Conservation (phyloP, 78 protist genomes). For the Dictyostelium discoideum region DNA sequence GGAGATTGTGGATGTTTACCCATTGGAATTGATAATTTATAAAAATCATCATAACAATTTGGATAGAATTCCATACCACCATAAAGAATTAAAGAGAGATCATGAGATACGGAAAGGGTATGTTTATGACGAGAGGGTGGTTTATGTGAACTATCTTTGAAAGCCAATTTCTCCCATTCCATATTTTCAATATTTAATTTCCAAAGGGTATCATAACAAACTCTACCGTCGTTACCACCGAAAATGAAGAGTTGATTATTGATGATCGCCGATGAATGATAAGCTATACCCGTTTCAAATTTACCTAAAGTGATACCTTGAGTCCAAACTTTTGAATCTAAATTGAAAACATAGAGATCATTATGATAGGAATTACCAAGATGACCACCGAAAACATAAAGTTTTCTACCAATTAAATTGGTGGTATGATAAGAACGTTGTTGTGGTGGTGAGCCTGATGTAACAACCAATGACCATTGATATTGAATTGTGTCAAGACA, state of each 20-base stretch:
- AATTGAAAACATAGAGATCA: constrained; percentile 59
- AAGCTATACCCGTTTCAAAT: constrained; percentile 21
- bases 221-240: constrained; percentile 75
- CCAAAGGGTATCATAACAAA: constrained; percentile 61
- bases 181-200: constrained; percentile 43
- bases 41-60: constrained; percentile 56
- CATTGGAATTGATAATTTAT: constrained; percentile 5
- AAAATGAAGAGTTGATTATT: constrained; percentile 61
- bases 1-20: background rate
- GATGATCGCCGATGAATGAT: constrained; percentile 18
- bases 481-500: constrained; percentile 3
- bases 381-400: constrained; percentile 63
- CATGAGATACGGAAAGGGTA: constrained; percentile 10
- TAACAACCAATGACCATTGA: constrained; percentile 19
- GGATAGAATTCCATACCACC: constrained; percentile 60
- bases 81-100: constrained; percentile 18
- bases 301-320: constrained; percentile 52
- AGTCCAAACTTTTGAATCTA: constrained; percentile 67
- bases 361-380: background rate
- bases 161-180: constrained; percentile 29
- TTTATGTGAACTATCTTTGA: background rate
- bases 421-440: constrained; percentile 58
- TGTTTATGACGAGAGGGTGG: constrained; percentile 57
- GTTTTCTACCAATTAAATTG: constrained; percentile 51
- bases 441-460: constrained; percentile 8